Evolutionary conservation across 2,329 filamentous ascomycete species (phyloP).

Genomic region (Phialocephala subalpina): DNA sequence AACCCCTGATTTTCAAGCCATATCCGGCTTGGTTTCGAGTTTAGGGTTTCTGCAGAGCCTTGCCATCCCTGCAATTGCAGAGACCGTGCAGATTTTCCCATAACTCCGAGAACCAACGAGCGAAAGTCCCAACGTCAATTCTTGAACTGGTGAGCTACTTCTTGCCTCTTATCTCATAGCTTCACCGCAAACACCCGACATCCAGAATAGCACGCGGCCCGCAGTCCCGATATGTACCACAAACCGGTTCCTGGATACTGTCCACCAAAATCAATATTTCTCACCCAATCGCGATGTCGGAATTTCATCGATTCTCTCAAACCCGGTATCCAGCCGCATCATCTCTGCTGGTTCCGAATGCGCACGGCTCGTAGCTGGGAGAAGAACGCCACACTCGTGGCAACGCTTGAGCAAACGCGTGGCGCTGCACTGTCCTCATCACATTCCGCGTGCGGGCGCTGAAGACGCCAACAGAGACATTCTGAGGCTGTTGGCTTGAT

Average conservation of each 20-base stretch:
- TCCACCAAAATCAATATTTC: conserved; percentile 1
- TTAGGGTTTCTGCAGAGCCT: background rate
- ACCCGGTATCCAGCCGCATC: background rate
- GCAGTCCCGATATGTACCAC: background rate
- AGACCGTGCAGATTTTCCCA: background rate
- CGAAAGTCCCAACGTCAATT: background rate
- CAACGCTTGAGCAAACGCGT: background rate
- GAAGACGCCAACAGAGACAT: background rate
- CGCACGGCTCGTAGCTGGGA: background rate
- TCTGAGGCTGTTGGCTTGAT: background rate
- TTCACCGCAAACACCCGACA: background rate
- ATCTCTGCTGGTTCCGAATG: background rate
- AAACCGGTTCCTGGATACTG: background rate
- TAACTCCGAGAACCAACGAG: background rate
- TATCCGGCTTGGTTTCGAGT: background rate
- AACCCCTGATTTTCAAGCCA: conserved; percentile 6
- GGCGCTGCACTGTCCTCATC: background rate
- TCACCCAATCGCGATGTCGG: background rate
- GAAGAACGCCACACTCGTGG: background rate
- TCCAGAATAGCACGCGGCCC: background rate
- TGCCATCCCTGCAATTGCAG: background rate
- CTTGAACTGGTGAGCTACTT: background rate
- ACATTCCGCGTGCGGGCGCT: background rate
- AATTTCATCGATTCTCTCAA: background rate
- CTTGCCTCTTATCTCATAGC: background rate